These are phyloP conservation scores for Candida frijolesensis DNA, from an alignment of 1,139 yeast species.

Conservation along the genomic window DNA sequence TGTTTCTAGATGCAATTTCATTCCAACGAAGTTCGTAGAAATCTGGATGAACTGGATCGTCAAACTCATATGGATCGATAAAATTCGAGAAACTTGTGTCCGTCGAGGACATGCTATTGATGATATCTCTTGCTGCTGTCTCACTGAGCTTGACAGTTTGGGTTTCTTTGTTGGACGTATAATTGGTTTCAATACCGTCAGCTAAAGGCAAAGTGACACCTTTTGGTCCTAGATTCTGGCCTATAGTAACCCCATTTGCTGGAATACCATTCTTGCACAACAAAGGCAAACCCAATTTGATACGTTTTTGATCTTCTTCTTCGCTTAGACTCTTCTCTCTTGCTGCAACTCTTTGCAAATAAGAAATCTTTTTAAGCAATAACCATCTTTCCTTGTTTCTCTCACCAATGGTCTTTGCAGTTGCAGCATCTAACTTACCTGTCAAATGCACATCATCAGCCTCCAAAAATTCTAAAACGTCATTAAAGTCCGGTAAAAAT, in stretches of 20 bases:
- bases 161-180: constrained; percentile 23
- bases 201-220: not conserved
- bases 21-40: constrained; percentile 91
- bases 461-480: constrained; percentile 56
- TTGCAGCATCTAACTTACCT: constrained; percentile 42
- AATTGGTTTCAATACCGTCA: constrained; percentile 12
- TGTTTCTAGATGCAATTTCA: constrained; percentile 81
- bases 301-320: constrained; percentile 36
- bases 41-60: constrained; percentile 77
- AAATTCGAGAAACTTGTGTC: constrained; percentile 44
- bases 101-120: constrained; percentile 38
- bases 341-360: constrained; percentile 63
- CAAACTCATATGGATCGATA: constrained; percentile 85
- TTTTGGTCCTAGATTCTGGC: not conserved
- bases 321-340: constrained; percentile 37
- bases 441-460: constrained; percentile 42
- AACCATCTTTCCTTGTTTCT: constrained; percentile 65
- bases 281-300: constrained; percentile 34
- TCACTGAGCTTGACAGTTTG: constrained; percentile 53
- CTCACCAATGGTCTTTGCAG: constrained; percentile 43
- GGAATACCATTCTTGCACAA: not conserved
- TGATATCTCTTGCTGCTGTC: constrained; percentile 44
- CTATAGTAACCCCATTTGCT: constrained; percentile 4
- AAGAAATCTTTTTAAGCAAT: constrained; percentile 67
- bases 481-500: constrained; percentile 60